Base-by-base conservation (phyloP, 2,329 filamentous ascomycete species). In the Paecilomyces dactylethromorphus region DNA sequence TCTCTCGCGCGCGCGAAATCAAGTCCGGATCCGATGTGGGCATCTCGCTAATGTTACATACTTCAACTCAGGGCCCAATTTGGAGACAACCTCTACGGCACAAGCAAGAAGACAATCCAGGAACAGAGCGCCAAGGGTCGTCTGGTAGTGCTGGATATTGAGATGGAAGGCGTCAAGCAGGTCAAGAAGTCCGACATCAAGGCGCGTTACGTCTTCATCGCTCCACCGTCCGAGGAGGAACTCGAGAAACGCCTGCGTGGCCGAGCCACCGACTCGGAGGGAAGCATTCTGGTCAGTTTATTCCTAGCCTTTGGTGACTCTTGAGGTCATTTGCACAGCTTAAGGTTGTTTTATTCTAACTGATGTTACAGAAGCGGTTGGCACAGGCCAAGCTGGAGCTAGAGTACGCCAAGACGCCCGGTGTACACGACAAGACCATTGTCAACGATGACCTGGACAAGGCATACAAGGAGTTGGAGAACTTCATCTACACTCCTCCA, bases 121-220 rank as follows among this genome's bases (percentile, higher is more conserved):
- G 85, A 90, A 68, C 87, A 92, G 72, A 83, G 83, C 1, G 83
- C 84, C 61, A 85, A 87, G 76, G 88, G 87, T 55, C 83, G 82
- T 68, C 85, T 92, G 50, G 93, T 92, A 62, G 86, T 97, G 54
- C 79, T 97, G 65, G 93, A 97, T 74, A 97, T 97, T 71, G 93
- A 97, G 82, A 96, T 97, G 91, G 92, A 96, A 83, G 92, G 92
- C 61, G 92, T 97, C 59, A 96, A 96, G 80, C 92, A 97, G 77
- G 90, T 97, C 69, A 91, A 92, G 75, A 83, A 84, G 62, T 89
- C 88, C 55, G 82, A 82, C 65, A 84, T 92, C 62, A 82, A 87
- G 58, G 90, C 91, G 7, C 86, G 90, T 58, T 96, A 91, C 77
- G 77, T 96, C 64, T 96, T 96, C 76, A 83, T 97, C 62, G 85